Percentiles rank a stretch among this genome's conserved stretches.
Evolutionary conservation across 2,329 filamentous ascomycete genomes (phyloP).

Genomic region (Ophiostoma sp.): DNA sequence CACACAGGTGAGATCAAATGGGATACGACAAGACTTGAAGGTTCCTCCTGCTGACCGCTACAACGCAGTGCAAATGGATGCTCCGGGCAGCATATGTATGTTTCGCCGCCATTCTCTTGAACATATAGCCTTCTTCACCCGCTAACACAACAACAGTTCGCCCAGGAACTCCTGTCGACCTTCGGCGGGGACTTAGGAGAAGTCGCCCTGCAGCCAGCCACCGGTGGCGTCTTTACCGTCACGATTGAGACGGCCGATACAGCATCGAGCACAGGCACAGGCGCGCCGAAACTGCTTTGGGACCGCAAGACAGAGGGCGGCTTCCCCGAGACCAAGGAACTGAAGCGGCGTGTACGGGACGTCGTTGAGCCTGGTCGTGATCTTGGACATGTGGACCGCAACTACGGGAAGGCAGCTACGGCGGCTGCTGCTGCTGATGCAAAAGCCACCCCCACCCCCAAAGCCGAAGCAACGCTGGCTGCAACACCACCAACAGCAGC

Average conservation of each 20-base stretch:
- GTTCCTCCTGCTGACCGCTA: neutral
- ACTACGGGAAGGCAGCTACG: slow-evolving; percentile 35
- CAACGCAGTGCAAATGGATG: slow-evolving; percentile 79
- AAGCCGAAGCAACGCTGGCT: neutral
- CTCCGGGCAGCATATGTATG: slow-evolving; percentile 79
- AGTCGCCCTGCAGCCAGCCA: slow-evolving; percentile 80
- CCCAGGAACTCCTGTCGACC: slow-evolving; percentile 91
- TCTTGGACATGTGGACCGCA: slow-evolving; percentile 77
- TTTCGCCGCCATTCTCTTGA: slow-evolving; percentile 25
- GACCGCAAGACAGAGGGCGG: slow-evolving; percentile 83
- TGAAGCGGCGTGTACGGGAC: slow-evolving; percentile 82
- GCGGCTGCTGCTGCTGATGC: neutral
- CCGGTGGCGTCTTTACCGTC: slow-evolving; percentile 80
- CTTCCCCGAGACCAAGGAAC: slow-evolving; percentile 90
- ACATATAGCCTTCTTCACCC: neutral
- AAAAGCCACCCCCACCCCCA: neutral
- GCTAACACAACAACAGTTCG: slow-evolving; percentile 61
- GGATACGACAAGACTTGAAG: too few relatives aligned
- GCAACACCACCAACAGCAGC: neutral
- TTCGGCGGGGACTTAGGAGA: slow-evolving; percentile 84
- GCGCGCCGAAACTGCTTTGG: slow-evolving; percentile 65
- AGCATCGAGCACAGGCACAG: slow-evolving; percentile 20
- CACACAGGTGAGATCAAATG: slow-evolving; percentile 58
- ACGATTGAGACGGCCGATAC: slow-evolving; percentile 33
- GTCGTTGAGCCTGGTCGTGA: slow-evolving; percentile 75